A percentile compares a stretch with the other conserved stretches of the same genome.
These are phyloP conservation scores for Ophiostoma populinum DNA, from an alignment of 2,329 filamentous ascomycete species.

Conservation along the genomic window DNA sequence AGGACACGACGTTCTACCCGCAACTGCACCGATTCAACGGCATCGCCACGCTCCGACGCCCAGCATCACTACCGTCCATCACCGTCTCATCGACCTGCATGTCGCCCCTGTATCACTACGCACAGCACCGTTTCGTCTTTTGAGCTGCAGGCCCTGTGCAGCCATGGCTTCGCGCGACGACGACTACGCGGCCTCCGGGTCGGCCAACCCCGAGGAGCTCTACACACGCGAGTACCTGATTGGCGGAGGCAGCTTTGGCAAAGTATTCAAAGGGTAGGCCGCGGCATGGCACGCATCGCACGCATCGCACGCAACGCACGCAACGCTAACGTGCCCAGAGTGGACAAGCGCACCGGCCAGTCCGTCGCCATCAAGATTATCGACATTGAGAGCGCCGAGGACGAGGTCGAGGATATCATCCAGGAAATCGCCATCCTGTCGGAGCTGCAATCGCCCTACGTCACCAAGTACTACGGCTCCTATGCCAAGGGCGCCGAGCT, in stretches of 20 bases:
- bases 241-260: constrained; percentile 92
- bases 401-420: constrained; percentile 98
- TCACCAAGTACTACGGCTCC: constrained; percentile 95
- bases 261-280: constrained; percentile 86
- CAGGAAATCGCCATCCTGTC: constrained; percentile 96
- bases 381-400: constrained; percentile 96
- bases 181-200: constrained; percentile 28
- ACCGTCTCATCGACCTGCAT: no score
- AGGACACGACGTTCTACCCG: no score
- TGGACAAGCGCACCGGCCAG: constrained; percentile 84
- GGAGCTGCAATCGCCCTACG: constrained; percentile 86
- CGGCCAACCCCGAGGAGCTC: constrained; percentile 69
- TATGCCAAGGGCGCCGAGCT: constrained; percentile 90
- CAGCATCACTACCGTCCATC: no score
- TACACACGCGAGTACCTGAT: constrained; percentile 91
- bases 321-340: constrained; percentile 30
- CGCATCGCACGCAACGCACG: neutral
- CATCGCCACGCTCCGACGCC: no score
- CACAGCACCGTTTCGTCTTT: no score
- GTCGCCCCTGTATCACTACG: neutral
- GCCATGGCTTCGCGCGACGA: constrained; percentile 7
- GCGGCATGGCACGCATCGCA: neutral
- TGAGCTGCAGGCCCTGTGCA: no score
- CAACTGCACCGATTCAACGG: no score
- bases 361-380: constrained; percentile 97